phyloP scores from a whole-genome alignment of 345 rosid species.

The Raphanus raphanistrum region DNA sequence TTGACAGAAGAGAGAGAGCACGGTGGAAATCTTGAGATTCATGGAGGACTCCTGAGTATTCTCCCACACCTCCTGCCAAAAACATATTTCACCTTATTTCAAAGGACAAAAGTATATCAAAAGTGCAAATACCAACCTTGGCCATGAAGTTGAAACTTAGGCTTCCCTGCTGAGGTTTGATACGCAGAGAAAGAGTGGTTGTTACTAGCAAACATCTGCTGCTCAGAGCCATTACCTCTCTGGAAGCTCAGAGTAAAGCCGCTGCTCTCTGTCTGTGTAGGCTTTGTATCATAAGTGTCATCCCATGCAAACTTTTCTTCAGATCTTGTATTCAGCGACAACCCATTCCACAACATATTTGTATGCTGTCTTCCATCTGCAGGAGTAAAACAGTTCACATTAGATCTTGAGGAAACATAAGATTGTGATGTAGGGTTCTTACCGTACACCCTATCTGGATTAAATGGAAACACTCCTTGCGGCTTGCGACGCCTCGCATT shows the following conservation, averaged over 20 bases:
- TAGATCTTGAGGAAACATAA: slow-evolving; percentile 24
- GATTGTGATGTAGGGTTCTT: slow-evolving; percentile 9
- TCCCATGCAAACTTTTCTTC: slow-evolving; percentile 48
- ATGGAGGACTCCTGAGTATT: slow-evolving; percentile 50
- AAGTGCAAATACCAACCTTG: slow-evolving; percentile 19
- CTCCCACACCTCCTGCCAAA: slow-evolving; percentile 65
- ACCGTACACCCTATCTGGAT: slow-evolving; percentile 46
- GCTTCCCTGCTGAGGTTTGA: slow-evolving; percentile 37
- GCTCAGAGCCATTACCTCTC: slow-evolving; percentile 44
- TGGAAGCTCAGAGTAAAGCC: slow-evolving; percentile 45
- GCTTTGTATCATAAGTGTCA: slow-evolving; percentile 44
- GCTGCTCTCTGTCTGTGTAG: slow-evolving; percentile 47
- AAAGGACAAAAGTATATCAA: neutral
- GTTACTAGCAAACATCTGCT: slow-evolving; percentile 40
- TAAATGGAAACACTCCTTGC: slow-evolving; percentile 56
- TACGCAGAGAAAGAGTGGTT: slow-evolving; percentile 35
- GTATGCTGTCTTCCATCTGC: slow-evolving; percentile 68
- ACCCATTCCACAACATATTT: slow-evolving; percentile 52
- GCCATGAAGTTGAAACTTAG: slow-evolving; percentile 21
- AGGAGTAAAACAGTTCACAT: neutral
- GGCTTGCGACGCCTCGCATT: slow-evolving; percentile 98
- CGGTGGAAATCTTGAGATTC: slow-evolving; percentile 62
- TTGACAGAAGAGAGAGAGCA: slow-evolving; percentile 99
- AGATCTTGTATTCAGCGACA: slow-evolving; percentile 47
- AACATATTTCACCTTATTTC: neutral